Conservation (phyloP, 2,329 filamentous ascomycete genomes). For the Colletotrichum sp. region DNA sequence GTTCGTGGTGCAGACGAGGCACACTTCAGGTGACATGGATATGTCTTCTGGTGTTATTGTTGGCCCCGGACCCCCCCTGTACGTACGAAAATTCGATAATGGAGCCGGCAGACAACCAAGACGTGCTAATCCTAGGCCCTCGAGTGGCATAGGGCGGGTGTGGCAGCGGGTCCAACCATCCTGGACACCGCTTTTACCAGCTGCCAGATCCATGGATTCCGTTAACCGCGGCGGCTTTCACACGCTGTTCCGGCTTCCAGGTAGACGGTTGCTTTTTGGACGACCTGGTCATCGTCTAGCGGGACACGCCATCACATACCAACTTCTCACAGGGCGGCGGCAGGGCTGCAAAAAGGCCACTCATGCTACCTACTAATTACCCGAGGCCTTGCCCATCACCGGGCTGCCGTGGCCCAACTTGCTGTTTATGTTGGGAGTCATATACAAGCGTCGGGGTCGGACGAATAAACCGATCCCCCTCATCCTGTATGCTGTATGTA, state of each 20-base stretch:
- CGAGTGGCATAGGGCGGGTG: slow-evolving; percentile 15
- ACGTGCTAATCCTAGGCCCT: slow-evolving; percentile 12
- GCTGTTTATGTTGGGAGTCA: not conserved
- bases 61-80: slow-evolving; percentile 10
- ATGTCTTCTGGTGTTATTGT: slow-evolving; percentile 14
- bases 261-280: slow-evolving; percentile 14
- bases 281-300: not conserved
- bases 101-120: slow-evolving; percentile 16
- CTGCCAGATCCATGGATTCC: slow-evolving; percentile 16
- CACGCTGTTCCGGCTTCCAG: slow-evolving; percentile 16
- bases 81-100: slow-evolving; percentile 13
- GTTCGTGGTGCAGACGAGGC: slow-evolving; percentile 13
- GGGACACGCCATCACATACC: slow-evolving; percentile 5
- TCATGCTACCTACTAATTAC: not conserved
- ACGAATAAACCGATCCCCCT: not conserved
- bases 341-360: not conserved
- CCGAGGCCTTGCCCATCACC: not conserved
- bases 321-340: not conserved
- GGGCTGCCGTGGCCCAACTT: not conserved
- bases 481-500: not conserved
- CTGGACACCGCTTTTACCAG: slow-evolving; percentile 22
- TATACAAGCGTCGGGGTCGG: not conserved
- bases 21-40: slow-evolving; percentile 19
- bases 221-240: not conserved
- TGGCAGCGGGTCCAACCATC: slow-evolving; percentile 15